These are phyloP conservation scores for Aspergillus coremiiformis DNA, from an alignment of 495 filamentous ascomycete genomes.

Conservation along the genomic window DNA sequence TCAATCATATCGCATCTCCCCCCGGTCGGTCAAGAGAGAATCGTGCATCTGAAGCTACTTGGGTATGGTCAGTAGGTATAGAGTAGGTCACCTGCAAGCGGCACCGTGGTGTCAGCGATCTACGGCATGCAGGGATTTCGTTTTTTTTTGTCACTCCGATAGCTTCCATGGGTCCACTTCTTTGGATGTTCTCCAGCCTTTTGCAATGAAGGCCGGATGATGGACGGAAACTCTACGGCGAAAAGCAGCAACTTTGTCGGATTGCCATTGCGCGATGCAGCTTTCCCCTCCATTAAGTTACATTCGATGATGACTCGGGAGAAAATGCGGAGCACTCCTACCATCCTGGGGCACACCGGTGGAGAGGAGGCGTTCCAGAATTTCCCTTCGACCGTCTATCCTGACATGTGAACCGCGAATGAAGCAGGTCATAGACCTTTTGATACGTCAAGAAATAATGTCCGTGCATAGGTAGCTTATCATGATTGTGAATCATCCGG, in stretches of 20 bases:
- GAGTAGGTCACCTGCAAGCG: conserved; percentile 29
- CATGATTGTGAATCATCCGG: conserved; percentile 1
- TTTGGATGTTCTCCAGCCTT: not conserved
- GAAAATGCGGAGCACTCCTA: conserved; percentile 6
- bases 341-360: not conserved
- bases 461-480: conserved; percentile 9
- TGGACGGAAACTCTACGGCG: not conserved
- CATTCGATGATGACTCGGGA: conserved; percentile 1
- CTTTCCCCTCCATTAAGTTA: not conserved
- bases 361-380: conserved; percentile 8
- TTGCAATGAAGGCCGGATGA: not conserved
- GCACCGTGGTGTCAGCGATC: conserved; percentile 19
- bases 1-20: conserved; percentile 2
- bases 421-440: not conserved
- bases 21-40: conserved; percentile 13
- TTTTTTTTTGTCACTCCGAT: not conserved
- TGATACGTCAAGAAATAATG: not conserved
- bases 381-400: conserved; percentile 1
- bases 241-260: not conserved
- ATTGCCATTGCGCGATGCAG: not conserved
- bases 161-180: not conserved
- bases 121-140: conserved; percentile 11
- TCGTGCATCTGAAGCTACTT: conserved; percentile 14
- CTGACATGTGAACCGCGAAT: conserved; percentile 11
- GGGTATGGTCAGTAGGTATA: conserved; percentile 17